Percentiles rank a stretch among this genome's conserved stretches.
Conservation (phyloP, 1,139 yeast genomes). For the Sugiyamaella castrensis region DNA sequence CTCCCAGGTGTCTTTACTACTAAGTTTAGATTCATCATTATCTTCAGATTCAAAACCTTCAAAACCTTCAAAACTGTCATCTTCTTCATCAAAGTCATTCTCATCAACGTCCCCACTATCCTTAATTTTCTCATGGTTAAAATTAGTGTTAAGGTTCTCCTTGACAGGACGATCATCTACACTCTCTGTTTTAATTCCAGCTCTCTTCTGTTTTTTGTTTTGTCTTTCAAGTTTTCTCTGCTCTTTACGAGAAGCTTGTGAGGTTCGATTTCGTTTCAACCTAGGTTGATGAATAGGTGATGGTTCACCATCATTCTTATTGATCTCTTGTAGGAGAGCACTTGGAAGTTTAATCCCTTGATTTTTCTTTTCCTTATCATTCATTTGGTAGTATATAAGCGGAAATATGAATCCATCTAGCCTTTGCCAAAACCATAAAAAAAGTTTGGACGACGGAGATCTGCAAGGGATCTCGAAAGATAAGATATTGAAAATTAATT, state of each 20-base stretch:
- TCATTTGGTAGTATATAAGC: no score
- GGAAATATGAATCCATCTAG: no score
- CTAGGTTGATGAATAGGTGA: slow-evolving; percentile 25
- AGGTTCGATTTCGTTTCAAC: slow-evolving; percentile 34
- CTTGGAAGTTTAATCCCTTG: slow-evolving; percentile 58
- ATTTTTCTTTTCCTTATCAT: slow-evolving; percentile 11
- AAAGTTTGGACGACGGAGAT: no score
- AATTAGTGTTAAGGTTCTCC: neutral
- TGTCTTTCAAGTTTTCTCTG: slow-evolving; percentile 55
- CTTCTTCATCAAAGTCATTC: slow-evolving; percentile 27
- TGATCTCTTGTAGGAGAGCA: slow-evolving; percentile 59
- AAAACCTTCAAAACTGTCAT: slow-evolving; percentile 22
- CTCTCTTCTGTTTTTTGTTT: slow-evolving; percentile 41
- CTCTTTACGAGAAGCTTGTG: slow-evolving; percentile 49
- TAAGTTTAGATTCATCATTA: slow-evolving; percentile 27
- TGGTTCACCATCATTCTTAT: slow-evolving; percentile 47
- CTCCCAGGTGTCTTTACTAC: slow-evolving; percentile 41
- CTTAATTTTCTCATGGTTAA: neutral
- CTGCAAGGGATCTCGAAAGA: no score
- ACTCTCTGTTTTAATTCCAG: slow-evolving; percentile 5
- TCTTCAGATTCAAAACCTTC: slow-evolving; percentile 22
- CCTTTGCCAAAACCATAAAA: no score
- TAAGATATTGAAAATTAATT: no score
- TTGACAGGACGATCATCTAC: slow-evolving; percentile 1
- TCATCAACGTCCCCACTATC: slow-evolving; percentile 31